Conservation (phyloP, 441 rosid genomes). For the Pelargonium exstipulatum region DNA sequence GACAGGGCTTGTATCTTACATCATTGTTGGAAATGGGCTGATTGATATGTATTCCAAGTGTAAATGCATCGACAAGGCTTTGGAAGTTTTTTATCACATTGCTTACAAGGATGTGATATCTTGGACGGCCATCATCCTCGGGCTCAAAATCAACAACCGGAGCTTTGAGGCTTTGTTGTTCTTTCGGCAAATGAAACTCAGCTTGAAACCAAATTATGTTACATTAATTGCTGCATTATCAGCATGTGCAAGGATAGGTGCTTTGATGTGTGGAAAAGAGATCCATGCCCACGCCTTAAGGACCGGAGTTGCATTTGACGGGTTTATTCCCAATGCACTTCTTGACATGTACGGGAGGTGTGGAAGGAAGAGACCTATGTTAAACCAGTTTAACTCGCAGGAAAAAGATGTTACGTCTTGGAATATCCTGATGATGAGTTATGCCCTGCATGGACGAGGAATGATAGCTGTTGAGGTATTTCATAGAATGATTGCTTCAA, state of each 20-base stretch:
- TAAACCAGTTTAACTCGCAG: conserved; percentile 60
- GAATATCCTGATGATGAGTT: conserved; percentile 80
- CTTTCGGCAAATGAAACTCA: conserved; percentile 61
- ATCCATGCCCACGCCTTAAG: conserved; percentile 76
- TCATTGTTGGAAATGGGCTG: conserved; percentile 65
- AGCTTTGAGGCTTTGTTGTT: conserved; percentile 70
- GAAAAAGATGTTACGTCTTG: conserved; percentile 67
- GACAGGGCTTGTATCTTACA: conserved; percentile 51
- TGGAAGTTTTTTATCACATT: conserved; percentile 62
- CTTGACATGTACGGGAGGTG: conserved; percentile 82
- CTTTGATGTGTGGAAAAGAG: conserved; percentile 81
- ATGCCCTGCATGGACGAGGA: conserved; percentile 62
- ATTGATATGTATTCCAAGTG: conserved; percentile 92
- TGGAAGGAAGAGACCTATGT: conserved; percentile 66
- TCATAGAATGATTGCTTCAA: conserved; percentile 49
- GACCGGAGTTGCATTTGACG: conserved; percentile 50
- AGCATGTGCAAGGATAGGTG: conserved; percentile 84
- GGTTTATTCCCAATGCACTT: conserved; percentile 71
- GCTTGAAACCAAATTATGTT: conserved; percentile 56
- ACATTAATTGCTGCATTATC: conserved; percentile 67
- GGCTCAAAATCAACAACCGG: conserved; percentile 72
- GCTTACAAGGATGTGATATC: conserved; percentile 75
- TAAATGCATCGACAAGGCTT: conserved; percentile 67
- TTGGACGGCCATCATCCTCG: conserved; percentile 77
- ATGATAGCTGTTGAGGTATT: conserved; percentile 48